These are phyloP conservation scores for Alternaria brassicae DNA, from an alignment of 2,329 filamentous ascomycete species.

Conservation along the genomic window DNA sequence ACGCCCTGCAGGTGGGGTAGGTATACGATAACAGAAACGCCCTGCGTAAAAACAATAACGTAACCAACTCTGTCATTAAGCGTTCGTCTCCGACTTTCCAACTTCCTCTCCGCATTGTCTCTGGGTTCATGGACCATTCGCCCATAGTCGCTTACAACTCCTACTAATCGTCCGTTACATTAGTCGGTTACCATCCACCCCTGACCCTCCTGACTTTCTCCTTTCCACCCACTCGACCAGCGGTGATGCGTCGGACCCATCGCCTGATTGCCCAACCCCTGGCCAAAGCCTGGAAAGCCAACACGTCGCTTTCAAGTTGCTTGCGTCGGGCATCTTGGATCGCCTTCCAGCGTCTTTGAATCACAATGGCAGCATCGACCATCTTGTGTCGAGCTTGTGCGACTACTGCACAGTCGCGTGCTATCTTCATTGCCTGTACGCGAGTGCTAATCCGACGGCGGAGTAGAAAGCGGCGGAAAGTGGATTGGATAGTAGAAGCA, in stretches of 20 bases:
- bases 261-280: constrained; percentile 52
- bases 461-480: constrained; percentile 54
- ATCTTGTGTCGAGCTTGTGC: constrained; percentile 55
- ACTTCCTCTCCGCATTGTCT: background rate
- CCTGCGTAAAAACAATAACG: background rate
- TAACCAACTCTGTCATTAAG: background rate
- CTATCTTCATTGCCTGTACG: constrained; percentile 52
- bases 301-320: constrained; percentile 48
- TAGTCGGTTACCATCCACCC: constrained; percentile 43
- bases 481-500: constrained; percentile 60
- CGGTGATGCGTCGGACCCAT: constrained; percentile 36
- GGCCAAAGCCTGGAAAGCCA: constrained; percentile 53
- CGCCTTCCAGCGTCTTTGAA: constrained; percentile 55
- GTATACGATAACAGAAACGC: background rate
- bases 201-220: constrained; percentile 45
- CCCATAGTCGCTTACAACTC: background rate
- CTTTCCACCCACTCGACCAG: constrained; percentile 39
- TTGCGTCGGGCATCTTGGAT: constrained; percentile 48
- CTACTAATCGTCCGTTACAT: background rate
- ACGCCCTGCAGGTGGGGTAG: background rate
- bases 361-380: constrained; percentile 49
- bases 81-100: background rate
- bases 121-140: background rate
- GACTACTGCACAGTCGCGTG: constrained; percentile 56
- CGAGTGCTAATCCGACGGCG: constrained; percentile 43